Evolutionary conservation across 2,329 filamentous ascomycete species (phyloP).

Genomic region (Colletotrichum liaoningense): DNA sequence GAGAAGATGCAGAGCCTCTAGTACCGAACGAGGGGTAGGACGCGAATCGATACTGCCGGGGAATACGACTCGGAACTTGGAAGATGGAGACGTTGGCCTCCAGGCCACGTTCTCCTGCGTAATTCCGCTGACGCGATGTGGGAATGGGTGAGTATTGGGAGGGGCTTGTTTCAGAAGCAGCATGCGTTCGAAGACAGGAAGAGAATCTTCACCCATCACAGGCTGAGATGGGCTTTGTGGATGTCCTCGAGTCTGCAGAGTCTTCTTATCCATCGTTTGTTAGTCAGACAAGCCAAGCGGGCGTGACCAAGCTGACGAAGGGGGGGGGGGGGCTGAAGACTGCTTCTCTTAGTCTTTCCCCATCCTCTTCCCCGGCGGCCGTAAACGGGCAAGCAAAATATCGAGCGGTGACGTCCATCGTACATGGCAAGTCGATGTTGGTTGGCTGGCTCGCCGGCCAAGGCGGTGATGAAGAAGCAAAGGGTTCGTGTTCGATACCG

Average conservation of each 20-base stretch:
- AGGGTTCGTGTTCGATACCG: not conserved
- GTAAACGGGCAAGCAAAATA: not conserved
- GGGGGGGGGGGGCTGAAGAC: not conserved
- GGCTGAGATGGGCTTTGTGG: not conserved
- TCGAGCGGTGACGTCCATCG: not conserved
- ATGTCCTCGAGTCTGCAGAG: not conserved
- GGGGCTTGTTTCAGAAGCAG: not conserved
- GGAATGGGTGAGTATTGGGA: constrained; percentile 9
- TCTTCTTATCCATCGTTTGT: not conserved
- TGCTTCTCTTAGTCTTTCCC: not conserved
- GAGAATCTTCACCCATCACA: not conserved
- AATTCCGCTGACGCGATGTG: constrained; percentile 16
- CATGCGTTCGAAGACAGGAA: not conserved
- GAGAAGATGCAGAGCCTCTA: constrained; percentile 26
- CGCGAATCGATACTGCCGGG: constrained; percentile 11
- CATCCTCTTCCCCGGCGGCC: not conserved
- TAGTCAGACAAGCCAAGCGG: not conserved
- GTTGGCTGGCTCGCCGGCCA: not conserved
- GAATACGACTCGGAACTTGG: constrained; percentile 6
- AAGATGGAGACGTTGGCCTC: not conserved
- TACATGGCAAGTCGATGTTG: not conserved
- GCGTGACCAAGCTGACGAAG: not conserved
- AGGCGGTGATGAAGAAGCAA: constrained; percentile 4
- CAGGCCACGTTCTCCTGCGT: constrained; percentile 10
- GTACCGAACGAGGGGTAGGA: constrained; percentile 23